Base-by-base conservation (phyloP, 1,284 basidiomycete genomes). In the Sporisorium sorghi region DNA sequence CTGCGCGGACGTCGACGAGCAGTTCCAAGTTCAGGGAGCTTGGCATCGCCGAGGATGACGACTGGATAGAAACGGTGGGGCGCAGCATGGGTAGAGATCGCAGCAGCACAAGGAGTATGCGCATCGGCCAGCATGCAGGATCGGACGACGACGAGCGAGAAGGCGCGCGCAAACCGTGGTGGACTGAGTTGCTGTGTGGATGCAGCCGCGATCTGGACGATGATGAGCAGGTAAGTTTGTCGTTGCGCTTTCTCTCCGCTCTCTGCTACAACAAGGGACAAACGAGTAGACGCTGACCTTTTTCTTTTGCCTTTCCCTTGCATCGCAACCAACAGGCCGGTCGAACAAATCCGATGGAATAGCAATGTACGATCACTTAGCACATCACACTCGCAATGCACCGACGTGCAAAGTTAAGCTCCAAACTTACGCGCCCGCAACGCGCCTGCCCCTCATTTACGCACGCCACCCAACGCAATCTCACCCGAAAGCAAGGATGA, bases 101-200 rank as follows among this genome's bases (percentile, higher is more conserved):
- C 19, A 39, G 35, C n/a, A 35, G 58, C 19, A 40, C 40, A 9
- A 39, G 28, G 21, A 43, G 28, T 12, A 63, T 65, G 68, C 63
- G 64, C 30, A 44, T 67, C 7, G 52, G 37, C 14, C 26, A 17
- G 19, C 55, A 57, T n/a, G 33, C 54, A 2, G n/a, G 35, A 1
- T n/a, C 19, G 7, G 50, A 28, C 26, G 48, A 59, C 4, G 48
- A 57, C 3, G 50, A 55, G 17, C 33, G 12, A 17, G 63, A 74
- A 39, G 54, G 58, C 32, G 35, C 28, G 11, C 58, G 65, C 44
- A 75, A 61, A 37, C 65, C 65, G 15, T 78, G 76, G 76, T 78
- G 76, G 76, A 76, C 73, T 15, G 76, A 78, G n/a, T 51, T 71
- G 35, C 60, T 78, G 0, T 78, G 76, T 37, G 76, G 73, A 9